Percentiles rank a stretch among this genome's conserved stretches.
phyloP scores from a whole-genome alignment of 169 alveolate species.

The Cryptosporidium parvum region DNA sequence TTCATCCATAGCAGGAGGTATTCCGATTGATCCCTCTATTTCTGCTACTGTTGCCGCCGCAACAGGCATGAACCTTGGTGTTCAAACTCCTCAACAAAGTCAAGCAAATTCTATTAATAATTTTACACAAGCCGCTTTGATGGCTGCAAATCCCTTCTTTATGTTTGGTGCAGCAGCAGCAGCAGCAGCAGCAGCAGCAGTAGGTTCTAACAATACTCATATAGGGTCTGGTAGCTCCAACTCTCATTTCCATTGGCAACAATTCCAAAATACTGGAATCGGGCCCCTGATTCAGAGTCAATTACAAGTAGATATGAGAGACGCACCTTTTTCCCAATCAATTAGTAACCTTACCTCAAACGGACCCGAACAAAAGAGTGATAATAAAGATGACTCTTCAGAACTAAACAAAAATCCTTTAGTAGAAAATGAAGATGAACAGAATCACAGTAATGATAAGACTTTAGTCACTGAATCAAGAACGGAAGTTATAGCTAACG shows the following conservation, averaged over 20 bases:
- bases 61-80: slow-evolving; percentile 49
- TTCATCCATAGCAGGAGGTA: slow-evolving; percentile 58
- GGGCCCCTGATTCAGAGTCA: slow-evolving; percentile 20
- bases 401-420: neutral
- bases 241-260: slow-evolving; percentile 48
- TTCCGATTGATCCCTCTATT: slow-evolving; percentile 54
- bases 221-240: neutral
- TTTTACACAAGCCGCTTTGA: slow-evolving; percentile 54
- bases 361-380: neutral
- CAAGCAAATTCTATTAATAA: slow-evolving; percentile 30
- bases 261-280: slow-evolving; percentile 23
- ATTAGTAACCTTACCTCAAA: neutral
- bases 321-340: neutral
- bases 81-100: slow-evolving; percentile 23
- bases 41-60: slow-evolving; percentile 72
- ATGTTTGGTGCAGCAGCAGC: slow-evolving; percentile 75
- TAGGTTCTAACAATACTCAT: slow-evolving; percentile 24
- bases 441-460: neutral
- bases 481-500: slow-evolving; percentile 1
- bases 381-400: neutral
- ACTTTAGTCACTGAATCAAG: neutral
- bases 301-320: slow-evolving; percentile 5
- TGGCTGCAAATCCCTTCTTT: slow-evolving; percentile 68
- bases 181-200: slow-evolving; percentile 67
- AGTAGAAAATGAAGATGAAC: neutral